Conservation (phyloP, 202 grass and related monocot genomes). For the Carex arenaria region DNA sequence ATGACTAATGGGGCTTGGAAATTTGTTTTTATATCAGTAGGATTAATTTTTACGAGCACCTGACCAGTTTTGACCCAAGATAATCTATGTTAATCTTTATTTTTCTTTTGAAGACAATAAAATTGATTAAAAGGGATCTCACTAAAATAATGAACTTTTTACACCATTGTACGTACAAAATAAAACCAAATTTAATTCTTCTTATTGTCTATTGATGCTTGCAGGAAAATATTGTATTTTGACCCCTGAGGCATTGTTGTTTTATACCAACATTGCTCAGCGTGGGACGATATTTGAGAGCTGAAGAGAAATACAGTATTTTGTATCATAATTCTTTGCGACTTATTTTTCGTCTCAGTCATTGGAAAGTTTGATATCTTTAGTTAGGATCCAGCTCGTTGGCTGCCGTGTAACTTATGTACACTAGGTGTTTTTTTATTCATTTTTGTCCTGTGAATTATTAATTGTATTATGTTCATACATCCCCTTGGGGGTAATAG, state of each 20-base stretch:
- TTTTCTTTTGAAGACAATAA: neutral
- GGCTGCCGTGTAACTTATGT: neutral
- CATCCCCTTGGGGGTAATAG: neutral
- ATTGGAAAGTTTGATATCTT: neutral
- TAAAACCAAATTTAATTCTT: neutral
- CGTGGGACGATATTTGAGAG: neutral
- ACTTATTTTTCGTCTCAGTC: neutral
- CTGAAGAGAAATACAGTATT: neutral
- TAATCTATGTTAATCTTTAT: neutral
- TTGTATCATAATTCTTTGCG: constrained; percentile 4
- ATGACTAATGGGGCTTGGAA: neutral
- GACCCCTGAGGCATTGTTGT: neutral
- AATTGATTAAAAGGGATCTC: neutral
- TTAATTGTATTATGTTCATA: constrained; percentile 19
- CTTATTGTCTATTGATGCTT: neutral
- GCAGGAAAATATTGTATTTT: constrained; percentile 5
- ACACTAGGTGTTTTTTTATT: neutral
- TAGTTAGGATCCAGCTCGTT: constrained; percentile 9
- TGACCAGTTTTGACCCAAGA: neutral
- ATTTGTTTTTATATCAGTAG: neutral
- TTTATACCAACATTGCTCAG: neutral
- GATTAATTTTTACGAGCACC: neutral
- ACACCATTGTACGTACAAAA: neutral
- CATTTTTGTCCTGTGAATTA: constrained; percentile 16
- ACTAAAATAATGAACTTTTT: neutral